These are phyloP conservation scores for Penicillium sp. DNA, from an alignment of 2,329 filamentous ascomycete species.

Conservation along the genomic window DNA sequence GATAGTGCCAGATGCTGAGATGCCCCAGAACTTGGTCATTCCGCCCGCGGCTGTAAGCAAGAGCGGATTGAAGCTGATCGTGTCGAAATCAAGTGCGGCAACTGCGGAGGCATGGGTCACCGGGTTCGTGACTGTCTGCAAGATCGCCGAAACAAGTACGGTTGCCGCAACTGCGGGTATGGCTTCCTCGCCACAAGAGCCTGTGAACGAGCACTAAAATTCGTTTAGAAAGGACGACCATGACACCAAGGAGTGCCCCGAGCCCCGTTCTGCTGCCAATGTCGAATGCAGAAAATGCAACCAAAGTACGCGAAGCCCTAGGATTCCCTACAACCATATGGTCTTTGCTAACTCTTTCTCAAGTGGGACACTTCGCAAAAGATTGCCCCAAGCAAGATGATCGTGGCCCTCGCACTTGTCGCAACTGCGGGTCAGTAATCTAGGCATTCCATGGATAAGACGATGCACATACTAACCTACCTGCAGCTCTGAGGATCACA, in stretches of 20 bases:
- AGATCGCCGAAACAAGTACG: slow-evolving; percentile 36
- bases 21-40: slow-evolving; percentile 50
- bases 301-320: slow-evolving; percentile 30
- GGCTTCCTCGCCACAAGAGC: slow-evolving; percentile 6
- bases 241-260: slow-evolving; percentile 48
- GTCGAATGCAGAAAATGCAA: slow-evolving; percentile 48
- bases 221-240: slow-evolving; percentile 43
- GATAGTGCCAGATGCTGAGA: slow-evolving; percentile 5
- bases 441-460: not conserved
- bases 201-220: not conserved
- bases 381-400: slow-evolving; percentile 43
- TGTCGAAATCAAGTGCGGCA: slow-evolving; percentile 50
- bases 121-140: slow-evolving; percentile 49
- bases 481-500: slow-evolving; percentile 42
- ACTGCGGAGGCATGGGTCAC: slow-evolving; percentile 49
- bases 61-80: slow-evolving; percentile 42
- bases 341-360: slow-evolving; percentile 9
- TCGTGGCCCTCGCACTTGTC: slow-evolving; percentile 37
- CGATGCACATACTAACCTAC: slow-evolving; percentile 13
- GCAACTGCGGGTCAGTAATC: slow-evolving; percentile 45
- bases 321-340: not conserved
- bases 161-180: slow-evolving; percentile 56
- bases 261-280: slow-evolving; percentile 43
- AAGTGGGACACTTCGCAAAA: slow-evolving; percentile 48
- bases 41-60: slow-evolving; percentile 46